phyloP scores from a whole-genome alignment of 345 rosid genomes.

The Zanthoxylum bungeanum region DNA sequence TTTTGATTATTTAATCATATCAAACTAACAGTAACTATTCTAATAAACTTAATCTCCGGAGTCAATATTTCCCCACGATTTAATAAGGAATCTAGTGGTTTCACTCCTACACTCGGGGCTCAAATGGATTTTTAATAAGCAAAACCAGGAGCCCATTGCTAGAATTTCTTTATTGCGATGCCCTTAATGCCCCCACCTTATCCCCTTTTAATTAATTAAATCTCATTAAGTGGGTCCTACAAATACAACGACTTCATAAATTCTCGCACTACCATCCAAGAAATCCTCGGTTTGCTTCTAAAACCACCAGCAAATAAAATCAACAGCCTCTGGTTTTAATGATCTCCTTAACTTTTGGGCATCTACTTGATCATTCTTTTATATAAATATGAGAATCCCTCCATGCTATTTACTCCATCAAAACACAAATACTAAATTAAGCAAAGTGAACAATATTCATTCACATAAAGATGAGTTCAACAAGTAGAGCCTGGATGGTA shows the following conservation, averaged over 20 bases:
- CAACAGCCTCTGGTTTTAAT: background rate
- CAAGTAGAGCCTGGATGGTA: constrained; percentile 47
- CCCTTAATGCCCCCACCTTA: background rate
- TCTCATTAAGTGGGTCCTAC: background rate
- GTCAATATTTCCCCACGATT: too few species aligned
- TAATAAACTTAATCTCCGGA: too few species aligned
- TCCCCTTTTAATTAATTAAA: background rate
- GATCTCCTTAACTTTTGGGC: background rate
- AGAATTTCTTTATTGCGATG: background rate
- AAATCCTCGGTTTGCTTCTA: background rate
- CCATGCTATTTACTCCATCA: background rate
- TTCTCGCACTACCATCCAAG: background rate
- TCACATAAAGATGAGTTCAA: constrained; percentile 8
- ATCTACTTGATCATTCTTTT: too few species aligned
- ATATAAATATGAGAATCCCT: background rate
- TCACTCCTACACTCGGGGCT: background rate
- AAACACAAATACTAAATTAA: background rate
- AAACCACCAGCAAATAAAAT: background rate
- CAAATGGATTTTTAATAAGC: background rate
- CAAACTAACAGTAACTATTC: too few species aligned
- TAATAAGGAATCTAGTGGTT: background rate
- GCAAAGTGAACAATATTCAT: too few species aligned
- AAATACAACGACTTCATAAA: background rate
- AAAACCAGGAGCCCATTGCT: background rate
- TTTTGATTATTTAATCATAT: too few species aligned